Conservation (phyloP, 495 filamentous ascomycete genomes). For the Terfezia boudieri region DNA sequence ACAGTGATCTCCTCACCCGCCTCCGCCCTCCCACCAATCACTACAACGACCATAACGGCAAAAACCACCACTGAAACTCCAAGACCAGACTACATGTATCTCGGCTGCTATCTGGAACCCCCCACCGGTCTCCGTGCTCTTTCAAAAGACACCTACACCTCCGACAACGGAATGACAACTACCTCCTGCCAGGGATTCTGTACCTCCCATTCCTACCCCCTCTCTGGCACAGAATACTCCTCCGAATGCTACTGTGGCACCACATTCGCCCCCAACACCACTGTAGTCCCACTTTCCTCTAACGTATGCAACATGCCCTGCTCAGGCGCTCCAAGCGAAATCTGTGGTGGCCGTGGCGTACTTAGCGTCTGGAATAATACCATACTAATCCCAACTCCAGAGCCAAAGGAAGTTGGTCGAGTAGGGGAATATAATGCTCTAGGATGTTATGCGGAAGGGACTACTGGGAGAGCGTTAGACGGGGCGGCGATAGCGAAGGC, state of each 20-base stretch:
- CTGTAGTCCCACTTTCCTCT: not conserved
- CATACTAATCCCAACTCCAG: too few species aligned
- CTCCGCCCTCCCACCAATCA: not conserved
- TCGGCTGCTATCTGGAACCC: slow-evolving; percentile 40
- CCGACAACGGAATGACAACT: not conserved
- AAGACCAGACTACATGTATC: slow-evolving; percentile 28
- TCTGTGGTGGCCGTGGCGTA: too few species aligned
- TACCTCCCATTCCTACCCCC: slow-evolving; percentile 21
- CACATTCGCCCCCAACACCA: slow-evolving; percentile 12
- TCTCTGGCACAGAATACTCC: slow-evolving; percentile 46
- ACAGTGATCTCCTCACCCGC: not conserved
- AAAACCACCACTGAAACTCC: not conserved
- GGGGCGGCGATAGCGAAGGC: too few species aligned
- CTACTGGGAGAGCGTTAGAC: too few species aligned
- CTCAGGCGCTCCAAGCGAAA: too few species aligned
- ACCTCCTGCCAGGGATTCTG: too few species aligned
- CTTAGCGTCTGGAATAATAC: too few species aligned
- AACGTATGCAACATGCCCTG: too few species aligned
- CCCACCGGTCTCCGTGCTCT: slow-evolving; percentile 37
- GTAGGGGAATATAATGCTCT: too few species aligned
- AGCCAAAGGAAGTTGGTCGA: too few species aligned
- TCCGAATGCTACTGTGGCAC: slow-evolving; percentile 50
- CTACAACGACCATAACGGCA: not conserved
- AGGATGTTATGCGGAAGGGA: too few species aligned
- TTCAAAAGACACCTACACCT: slow-evolving; percentile 24